Evolutionary conservation across 805 yeast species (phyloP).

Genomic region (Yarrowia divulgata): DNA sequence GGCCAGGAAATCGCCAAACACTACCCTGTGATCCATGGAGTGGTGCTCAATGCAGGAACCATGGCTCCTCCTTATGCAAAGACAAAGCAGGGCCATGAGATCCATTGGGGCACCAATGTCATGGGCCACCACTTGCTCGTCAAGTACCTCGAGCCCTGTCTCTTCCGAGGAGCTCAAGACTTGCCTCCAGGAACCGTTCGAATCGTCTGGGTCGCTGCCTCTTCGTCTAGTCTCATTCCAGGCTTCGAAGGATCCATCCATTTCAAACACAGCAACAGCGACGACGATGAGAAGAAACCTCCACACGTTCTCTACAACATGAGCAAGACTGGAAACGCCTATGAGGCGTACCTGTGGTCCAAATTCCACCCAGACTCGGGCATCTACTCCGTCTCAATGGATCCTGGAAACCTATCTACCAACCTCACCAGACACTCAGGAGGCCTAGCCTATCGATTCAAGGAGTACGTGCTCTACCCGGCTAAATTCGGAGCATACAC

Average conservation of each 20-base stretch:
- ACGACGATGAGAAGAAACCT: slow-evolving; percentile 43
- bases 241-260: slow-evolving; percentile 51
- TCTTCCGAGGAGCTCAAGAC: slow-evolving; percentile 50
- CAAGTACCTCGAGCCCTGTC: slow-evolving; percentile 52
- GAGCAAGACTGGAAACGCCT: slow-evolving; percentile 55
- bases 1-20: slow-evolving; percentile 3
- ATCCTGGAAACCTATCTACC: slow-evolving; percentile 55
- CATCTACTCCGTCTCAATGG: slow-evolving; percentile 51
- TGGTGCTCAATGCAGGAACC: slow-evolving; percentile 58
- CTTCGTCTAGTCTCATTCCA: slow-evolving; percentile 51
- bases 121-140: slow-evolving; percentile 58
- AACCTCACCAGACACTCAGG: slow-evolving; percentile 50
- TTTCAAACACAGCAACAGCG: slow-evolving; percentile 51
- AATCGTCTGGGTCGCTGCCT: slow-evolving; percentile 56
- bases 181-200: slow-evolving; percentile 50
- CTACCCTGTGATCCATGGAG: slow-evolving; percentile 33
- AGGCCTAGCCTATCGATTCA: slow-evolving; percentile 4
- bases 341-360: slow-evolving; percentile 53
- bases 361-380: slow-evolving; percentile 49
- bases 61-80: slow-evolving; percentile 52
- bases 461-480: slow-evolving; percentile 41
- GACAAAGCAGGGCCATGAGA: slow-evolving; percentile 57
- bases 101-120: slow-evolving; percentile 57
- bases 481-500: slow-evolving; percentile 56
- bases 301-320: slow-evolving; percentile 51